Conservation (phyloP, 495 filamentous ascomycete species). For the Penicillium herquei region DNA sequence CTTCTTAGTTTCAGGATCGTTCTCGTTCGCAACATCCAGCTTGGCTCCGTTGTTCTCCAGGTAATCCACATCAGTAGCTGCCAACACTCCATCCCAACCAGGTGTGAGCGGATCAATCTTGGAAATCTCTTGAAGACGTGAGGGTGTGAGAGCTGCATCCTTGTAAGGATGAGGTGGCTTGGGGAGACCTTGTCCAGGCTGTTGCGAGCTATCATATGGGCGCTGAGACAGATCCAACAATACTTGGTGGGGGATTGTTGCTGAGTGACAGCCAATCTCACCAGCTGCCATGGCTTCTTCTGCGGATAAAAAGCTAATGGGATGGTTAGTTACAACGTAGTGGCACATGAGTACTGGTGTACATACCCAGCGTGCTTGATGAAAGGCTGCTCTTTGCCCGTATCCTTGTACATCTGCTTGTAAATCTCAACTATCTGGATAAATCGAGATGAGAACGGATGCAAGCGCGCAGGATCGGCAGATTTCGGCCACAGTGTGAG, state of each 20-base stretch:
- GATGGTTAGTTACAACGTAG: not conserved
- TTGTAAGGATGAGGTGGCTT: not conserved
- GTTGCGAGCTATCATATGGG: not conserved
- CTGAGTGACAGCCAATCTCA: not conserved
- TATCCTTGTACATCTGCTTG: not conserved
- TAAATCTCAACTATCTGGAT: not conserved
- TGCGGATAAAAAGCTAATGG: not conserved
- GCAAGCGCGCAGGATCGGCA: not conserved
- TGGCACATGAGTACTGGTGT: not conserved
- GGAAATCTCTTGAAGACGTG: not conserved
- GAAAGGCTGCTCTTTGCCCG: not conserved
- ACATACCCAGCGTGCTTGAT: constrained; percentile 3
- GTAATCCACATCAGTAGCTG: not conserved
- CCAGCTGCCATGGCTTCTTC: not conserved
- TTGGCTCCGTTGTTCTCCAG: not conserved
- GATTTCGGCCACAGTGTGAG: not conserved
- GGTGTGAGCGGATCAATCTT: not conserved
- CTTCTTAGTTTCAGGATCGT: not conserved
- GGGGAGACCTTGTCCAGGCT: not conserved
- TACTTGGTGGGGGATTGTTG: not conserved
- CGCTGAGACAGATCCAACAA: not conserved
- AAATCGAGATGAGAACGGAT: not conserved
- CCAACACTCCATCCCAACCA: not conserved
- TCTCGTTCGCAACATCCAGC: not conserved
- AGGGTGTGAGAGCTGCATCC: not conserved